Percentiles rank a stretch among this genome's conserved stretches.
These are phyloP conservation scores for Jackrogersella multiformis DNA, from an alignment of 495 filamentous ascomycete genomes.

Conservation along the genomic window DNA sequence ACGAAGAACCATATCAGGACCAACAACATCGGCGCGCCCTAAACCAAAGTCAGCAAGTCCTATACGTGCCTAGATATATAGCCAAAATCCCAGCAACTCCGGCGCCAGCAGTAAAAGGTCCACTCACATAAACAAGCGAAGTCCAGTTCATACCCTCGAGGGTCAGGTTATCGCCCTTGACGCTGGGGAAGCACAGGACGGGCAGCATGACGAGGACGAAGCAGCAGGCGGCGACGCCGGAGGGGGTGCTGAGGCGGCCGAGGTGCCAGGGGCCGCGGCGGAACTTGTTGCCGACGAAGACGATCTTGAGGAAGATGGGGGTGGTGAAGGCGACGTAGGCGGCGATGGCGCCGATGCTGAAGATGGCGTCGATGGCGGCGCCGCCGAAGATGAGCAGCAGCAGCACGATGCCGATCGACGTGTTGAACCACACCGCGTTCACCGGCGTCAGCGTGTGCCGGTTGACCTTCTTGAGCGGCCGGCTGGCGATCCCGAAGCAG, in stretches of 20 bases:
- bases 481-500: slow-evolving; percentile 72
- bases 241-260: slow-evolving; percentile 67
- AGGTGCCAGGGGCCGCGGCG: slow-evolving; percentile 79
- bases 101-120: not conserved
- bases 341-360: slow-evolving; percentile 79
- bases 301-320: slow-evolving; percentile 78
- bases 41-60: slow-evolving; percentile 23
- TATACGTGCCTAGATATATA: no score
- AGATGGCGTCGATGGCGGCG: slow-evolving; percentile 74
- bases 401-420: slow-evolving; percentile 68
- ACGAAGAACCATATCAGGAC: slow-evolving; percentile 76
- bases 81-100: not conserved
- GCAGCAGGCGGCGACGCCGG: slow-evolving; percentile 66
- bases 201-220: slow-evolving; percentile 80
- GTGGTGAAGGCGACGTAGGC: slow-evolving; percentile 79
- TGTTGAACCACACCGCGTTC: slow-evolving; percentile 81
- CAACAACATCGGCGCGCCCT: slow-evolving; percentile 60
- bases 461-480: slow-evolving; percentile 73
- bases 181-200: slow-evolving; percentile 74
- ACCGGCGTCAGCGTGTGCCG: slow-evolving; percentile 73
- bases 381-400: slow-evolving; percentile 77
- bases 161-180: slow-evolving; percentile 65
- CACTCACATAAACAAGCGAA: slow-evolving; percentile 69
- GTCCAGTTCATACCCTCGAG: slow-evolving; percentile 79
- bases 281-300: slow-evolving; percentile 77